Base-by-base conservation (phyloP, 768 basidiomycete species). In the Collybia mongolica region DNA sequence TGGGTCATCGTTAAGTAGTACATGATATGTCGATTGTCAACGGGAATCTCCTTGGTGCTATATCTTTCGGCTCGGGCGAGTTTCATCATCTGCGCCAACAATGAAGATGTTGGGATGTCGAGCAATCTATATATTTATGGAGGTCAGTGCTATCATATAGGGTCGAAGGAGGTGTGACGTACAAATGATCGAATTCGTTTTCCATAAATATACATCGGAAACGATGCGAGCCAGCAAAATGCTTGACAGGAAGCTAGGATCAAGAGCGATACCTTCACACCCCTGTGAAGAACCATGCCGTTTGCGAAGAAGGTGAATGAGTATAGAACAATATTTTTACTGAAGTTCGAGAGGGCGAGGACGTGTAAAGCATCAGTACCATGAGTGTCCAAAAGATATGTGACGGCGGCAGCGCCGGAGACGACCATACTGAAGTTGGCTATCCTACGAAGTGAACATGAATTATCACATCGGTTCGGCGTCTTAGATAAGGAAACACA, bases 351-450 rank as follows among this genome's bases (percentile, higher is more conserved):
- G 35, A 76, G 55, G 8, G 74, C 72, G 44, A 75, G 61, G 46
- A 70, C 59, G 52, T 75, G 73, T 38, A 74, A 60, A 8, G 74
- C 70, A 56, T 72, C 67, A 24, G 64, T 54, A 19, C 67, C 67
- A 57, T 76, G 73, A n/a, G 66, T 71, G 54, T 78, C 75, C 19
- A 78, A 69, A 9, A 76, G 61, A 55, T 78, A 77, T 5, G 73
- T 72, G 17, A 75, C 68, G 6, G 73, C 69, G 11, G 72, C 71
- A 5, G 74, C 62, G 3, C 71, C 68, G 14, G 71, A 70, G 37
- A 76, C 66, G 39, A 71, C 65, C 65, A 76, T 72, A 50, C 72
- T 73, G 60, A 72, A 73, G 60, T 76, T 73, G 39, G 68, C 65
- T 65, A 73, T 67, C 18, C 72, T 72, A 55, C 3, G n/a, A 18